Percentiles rank a stretch among this genome's conserved stretches.
Evolutionary conservation across 2,329 filamentous ascomycete genomes (phyloP).

Genomic region (Penicillium sp.): DNA sequence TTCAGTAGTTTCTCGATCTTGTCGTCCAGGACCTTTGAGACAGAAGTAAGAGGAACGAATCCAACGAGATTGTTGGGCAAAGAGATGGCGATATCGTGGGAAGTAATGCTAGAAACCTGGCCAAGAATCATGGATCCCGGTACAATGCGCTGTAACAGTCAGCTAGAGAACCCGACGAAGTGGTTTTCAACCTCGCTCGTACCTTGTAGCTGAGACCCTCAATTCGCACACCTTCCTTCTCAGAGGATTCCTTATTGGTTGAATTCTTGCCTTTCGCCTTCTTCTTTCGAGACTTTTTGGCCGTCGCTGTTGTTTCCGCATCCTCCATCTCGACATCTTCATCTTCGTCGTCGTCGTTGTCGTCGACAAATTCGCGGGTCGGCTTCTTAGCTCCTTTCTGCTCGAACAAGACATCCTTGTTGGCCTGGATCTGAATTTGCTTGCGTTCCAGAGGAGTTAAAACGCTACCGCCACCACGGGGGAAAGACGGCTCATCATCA

Average conservation of each 20-base stretch:
- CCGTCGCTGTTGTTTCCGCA: conserved; percentile 37
- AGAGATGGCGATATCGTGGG: conserved; percentile 75
- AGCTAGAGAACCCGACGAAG: conserved; percentile 27
- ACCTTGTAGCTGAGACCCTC: conserved; percentile 91
- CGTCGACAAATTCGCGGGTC: conserved; percentile 54
- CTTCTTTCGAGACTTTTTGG: conserved; percentile 43
- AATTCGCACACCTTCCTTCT: conserved; percentile 65
- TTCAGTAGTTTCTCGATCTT: conserved; percentile 69
- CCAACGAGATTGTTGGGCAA: conserved; percentile 92
- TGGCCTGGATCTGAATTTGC: conserved; percentile 92
- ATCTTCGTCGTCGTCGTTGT: conserved; percentile 62
- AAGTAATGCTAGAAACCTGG: conserved; percentile 78
- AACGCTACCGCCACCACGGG: conserved; percentile 86
- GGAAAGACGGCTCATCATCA: conserved; percentile 87
- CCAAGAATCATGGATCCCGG: conserved; percentile 87
- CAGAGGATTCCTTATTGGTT: conserved; percentile 51
- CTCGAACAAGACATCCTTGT: conserved; percentile 87
- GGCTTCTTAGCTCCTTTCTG: conserved; percentile 62
- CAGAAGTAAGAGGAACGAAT: conserved; percentile 86
- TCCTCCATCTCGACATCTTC: conserved; percentile 53
- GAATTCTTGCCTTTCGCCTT: conserved; percentile 52
- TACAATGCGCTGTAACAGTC: conserved; percentile 66
- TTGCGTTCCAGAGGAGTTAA: conserved; percentile 94
- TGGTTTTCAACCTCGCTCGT: conserved; percentile 29
- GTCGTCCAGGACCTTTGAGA: conserved; percentile 77